Evolutionary conservation across 352 stramenopile species (phyloP), one percentile per base, ranked within the genome.

Genomic region (Plasmopara halstedii): DNA sequence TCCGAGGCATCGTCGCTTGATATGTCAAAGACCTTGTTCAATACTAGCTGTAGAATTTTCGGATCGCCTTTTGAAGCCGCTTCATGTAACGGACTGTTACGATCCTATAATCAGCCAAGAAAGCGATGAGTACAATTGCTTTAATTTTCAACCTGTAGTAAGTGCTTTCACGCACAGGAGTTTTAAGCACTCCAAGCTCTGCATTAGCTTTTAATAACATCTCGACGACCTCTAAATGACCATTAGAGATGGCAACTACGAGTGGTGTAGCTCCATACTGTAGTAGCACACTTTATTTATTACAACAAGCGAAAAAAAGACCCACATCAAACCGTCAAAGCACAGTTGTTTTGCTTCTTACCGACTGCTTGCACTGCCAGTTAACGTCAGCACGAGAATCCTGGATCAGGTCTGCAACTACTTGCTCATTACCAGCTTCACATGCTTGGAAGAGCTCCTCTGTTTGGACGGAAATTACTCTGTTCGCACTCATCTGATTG

Each of bases 31-130:
- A 85, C 62, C 43, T 78, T 83, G 5, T 41, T 42, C 11, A 90
- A 50, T 22, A 90, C 48, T 37, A 68, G 42, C 18, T 64, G 39
- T 17, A 87, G 38, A 29, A 87, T 85, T 25, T 64, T 60, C 0
- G 62, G 64, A 14, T 84, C 57, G 21, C 67, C 70, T 38, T 59
- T 63, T 32, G 73, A 82, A 14, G 72, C 71, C 13, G 76, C 73
- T 35, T 90, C 79, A 14, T 90, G 79, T 10, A 90, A 58, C 7
- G 79, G 73, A 31, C 69, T 88, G 31, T 90, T 90, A 44, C 62
- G 71, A 36, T 88, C 75, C 78, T 89, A 58, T n/a, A 42, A 1
- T 3, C 10, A 39, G 15, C 9, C 27, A 32, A 22, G 13, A 40
- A 40, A 38, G 32, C 15, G 13, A 17, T 38, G 18, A 17, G 6